Evolutionary conservation across 1,139 yeast species (phyloP).

Genomic region (Arxiozyma heterogenica): DNA sequence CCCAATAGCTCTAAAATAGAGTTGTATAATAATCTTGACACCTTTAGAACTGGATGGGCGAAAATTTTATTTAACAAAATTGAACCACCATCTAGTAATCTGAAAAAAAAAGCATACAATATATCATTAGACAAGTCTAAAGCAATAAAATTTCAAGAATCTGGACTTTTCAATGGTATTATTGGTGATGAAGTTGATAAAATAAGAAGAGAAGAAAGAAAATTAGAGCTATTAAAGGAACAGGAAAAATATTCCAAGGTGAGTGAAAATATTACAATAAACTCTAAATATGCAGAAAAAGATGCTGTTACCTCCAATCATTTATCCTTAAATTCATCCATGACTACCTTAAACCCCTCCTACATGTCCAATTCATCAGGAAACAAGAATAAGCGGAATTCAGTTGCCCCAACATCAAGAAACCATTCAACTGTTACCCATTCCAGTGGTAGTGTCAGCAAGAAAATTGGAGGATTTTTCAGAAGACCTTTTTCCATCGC

Average conservation of each 20-base stretch:
- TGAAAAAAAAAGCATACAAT: constrained; percentile 31
- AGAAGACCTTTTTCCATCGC: constrained; percentile 42
- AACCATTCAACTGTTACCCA: constrained; percentile 20
- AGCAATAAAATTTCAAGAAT: constrained; percentile 30
- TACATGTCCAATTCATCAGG: not conserved
- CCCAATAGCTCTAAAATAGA: constrained; percentile 14
- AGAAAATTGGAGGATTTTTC: constrained; percentile 37
- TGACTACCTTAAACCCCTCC: constrained; percentile 2
- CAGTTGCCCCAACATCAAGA: constrained; percentile 17
- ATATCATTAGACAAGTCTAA: constrained; percentile 38
- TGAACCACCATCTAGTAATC: constrained; percentile 13
- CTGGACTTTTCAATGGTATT: constrained; percentile 38
- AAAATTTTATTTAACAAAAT: constrained; percentile 18
- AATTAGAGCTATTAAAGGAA: constrained; percentile 36
- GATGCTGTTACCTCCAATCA: not conserved
- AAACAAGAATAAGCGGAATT: constrained; percentile 18
- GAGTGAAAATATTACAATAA: not conserved
- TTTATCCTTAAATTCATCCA: constrained; percentile 2
- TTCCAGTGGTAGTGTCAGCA: constrained; percentile 27
- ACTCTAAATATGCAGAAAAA: not conserved
- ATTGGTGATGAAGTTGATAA: constrained; percentile 43
- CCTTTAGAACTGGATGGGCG: constrained; percentile 13
- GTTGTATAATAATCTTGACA: constrained; percentile 2
- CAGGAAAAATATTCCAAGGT: constrained; percentile 30
- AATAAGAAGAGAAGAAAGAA: constrained; percentile 42